phyloP scores from a whole-genome alignment of 2,329 filamentous ascomycete species.

The Tympanopsis confertula region DNA sequence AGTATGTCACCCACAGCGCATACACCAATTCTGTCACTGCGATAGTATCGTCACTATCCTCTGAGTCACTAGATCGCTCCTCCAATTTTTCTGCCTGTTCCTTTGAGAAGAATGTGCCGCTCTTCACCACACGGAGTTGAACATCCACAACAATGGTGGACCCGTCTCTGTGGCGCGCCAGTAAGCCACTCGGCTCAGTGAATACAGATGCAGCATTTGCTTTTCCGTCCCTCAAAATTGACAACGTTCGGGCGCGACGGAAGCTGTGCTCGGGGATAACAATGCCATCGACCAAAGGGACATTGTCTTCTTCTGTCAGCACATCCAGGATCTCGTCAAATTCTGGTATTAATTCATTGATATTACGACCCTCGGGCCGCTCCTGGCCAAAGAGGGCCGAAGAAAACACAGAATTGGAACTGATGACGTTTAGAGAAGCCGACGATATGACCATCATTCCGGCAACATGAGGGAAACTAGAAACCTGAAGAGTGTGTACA shows the following conservation, averaged over 20 bases:
- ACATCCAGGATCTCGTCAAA: slow-evolving; percentile 77
- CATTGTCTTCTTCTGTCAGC: slow-evolving; percentile 74
- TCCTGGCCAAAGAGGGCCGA: slow-evolving; percentile 84
- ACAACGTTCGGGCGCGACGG: slow-evolving; percentile 71
- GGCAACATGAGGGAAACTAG: slow-evolving; percentile 92
- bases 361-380: slow-evolving; percentile 66
- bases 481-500: slow-evolving; percentile 66
- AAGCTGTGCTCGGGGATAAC: slow-evolving; percentile 95
- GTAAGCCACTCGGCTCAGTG: slow-evolving; percentile 70
- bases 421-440: slow-evolving; percentile 66
- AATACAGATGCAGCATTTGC: slow-evolving; percentile 71
- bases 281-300: slow-evolving; percentile 80
- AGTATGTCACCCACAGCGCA: slow-evolving; percentile 1
- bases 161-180: slow-evolving; percentile 80
- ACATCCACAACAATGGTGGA: slow-evolving; percentile 87
- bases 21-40: background rate
- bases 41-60: slow-evolving; percentile 23
- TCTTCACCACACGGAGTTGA: slow-evolving; percentile 92
- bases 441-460: slow-evolving; percentile 91
- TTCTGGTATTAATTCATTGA: slow-evolving; percentile 71
- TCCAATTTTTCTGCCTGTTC: slow-evolving; percentile 51
- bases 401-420: slow-evolving; percentile 90
- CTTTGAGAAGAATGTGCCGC: slow-evolving; percentile 52
- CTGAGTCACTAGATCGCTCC: slow-evolving; percentile 27
- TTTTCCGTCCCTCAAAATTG: slow-evolving; percentile 73